These are phyloP conservation scores for Melaleuca alternifolia DNA, from an alignment of 345 rosid species.

Conservation along the genomic window DNA sequence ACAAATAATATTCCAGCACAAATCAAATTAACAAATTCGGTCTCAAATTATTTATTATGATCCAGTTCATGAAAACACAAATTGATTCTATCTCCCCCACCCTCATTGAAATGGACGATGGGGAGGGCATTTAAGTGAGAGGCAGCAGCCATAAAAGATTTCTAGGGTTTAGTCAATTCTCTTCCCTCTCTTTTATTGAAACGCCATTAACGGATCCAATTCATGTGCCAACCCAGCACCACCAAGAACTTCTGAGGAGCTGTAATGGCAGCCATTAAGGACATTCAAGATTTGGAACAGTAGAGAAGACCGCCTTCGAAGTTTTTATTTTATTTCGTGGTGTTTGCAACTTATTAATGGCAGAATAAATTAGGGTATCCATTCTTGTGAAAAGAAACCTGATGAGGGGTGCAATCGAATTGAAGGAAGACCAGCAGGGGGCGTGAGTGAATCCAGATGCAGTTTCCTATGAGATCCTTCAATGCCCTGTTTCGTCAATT, in stretches of 20 bases:
- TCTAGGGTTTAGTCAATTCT: background rate
- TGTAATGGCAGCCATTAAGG: conserved; percentile 7
- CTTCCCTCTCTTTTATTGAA: background rate
- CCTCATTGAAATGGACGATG: background rate
- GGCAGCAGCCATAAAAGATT: background rate
- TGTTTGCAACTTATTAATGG: background rate
- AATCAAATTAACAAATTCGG: background rate
- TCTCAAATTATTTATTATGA: background rate
- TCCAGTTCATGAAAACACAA: background rate
- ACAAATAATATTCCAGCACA: background rate
- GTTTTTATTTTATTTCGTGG: too few relatives aligned
- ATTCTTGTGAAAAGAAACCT: conserved; percentile 6
- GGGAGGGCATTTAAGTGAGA: background rate
- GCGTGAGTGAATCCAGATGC: conserved; percentile 1
- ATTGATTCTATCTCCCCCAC: background rate
- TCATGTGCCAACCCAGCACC: conserved; percentile 17
- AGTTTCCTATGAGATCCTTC: conserved; percentile 4
- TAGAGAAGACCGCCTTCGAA: background rate
- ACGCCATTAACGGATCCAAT: background rate
- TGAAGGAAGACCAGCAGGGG: background rate
- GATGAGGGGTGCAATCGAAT: conserved; percentile 5
- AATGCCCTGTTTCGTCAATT: conserved; percentile 9
- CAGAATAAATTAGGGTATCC: background rate
- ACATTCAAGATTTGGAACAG: background rate
- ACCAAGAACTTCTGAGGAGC: conserved; percentile 4